Conservation (phyloP, 2,329 filamentous ascomycete genomes). For the Arthroderma sp. region DNA sequence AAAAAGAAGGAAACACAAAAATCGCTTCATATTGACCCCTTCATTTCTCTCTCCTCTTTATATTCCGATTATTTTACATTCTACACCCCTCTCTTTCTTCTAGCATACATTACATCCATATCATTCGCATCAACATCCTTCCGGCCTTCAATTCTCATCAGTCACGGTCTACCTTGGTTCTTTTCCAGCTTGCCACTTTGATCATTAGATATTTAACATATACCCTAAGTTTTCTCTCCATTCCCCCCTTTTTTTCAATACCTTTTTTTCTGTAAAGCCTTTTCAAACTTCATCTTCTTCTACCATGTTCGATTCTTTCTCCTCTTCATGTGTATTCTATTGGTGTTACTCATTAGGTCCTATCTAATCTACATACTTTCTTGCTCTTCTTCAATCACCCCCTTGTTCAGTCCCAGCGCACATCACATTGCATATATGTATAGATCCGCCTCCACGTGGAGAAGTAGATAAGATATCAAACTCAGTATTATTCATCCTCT, state of each 20-base stretch:
- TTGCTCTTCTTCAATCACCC: not conserved
- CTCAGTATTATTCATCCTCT: too few relatives aligned
- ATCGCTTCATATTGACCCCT: too few relatives aligned
- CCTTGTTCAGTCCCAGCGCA: not conserved
- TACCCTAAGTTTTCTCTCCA: not conserved
- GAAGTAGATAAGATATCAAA: too few relatives aligned
- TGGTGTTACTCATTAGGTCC: too few relatives aligned
- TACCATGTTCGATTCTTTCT: too few relatives aligned
- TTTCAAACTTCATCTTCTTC: not conserved
- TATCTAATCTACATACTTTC: not conserved
- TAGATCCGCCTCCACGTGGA: too few relatives aligned
- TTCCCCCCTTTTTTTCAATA: not conserved
- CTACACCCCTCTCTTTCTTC: too few relatives aligned
- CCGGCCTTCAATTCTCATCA: not conserved
- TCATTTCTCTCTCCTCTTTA: not conserved
- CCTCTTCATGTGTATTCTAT: too few relatives aligned
- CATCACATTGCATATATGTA: too few relatives aligned
- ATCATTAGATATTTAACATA: not conserved
- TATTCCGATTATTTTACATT: not conserved
- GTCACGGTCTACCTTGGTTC: slow-evolving; percentile 12
- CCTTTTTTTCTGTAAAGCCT: not conserved
- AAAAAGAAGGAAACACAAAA: too few relatives aligned
- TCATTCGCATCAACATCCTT: too few relatives aligned
- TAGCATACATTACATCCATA: too few relatives aligned
- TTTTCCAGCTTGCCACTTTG: slow-evolving; percentile 3